Conservation (phyloP, 2,329 filamentous ascomycete species). For the Colletotrichum spinosum region DNA sequence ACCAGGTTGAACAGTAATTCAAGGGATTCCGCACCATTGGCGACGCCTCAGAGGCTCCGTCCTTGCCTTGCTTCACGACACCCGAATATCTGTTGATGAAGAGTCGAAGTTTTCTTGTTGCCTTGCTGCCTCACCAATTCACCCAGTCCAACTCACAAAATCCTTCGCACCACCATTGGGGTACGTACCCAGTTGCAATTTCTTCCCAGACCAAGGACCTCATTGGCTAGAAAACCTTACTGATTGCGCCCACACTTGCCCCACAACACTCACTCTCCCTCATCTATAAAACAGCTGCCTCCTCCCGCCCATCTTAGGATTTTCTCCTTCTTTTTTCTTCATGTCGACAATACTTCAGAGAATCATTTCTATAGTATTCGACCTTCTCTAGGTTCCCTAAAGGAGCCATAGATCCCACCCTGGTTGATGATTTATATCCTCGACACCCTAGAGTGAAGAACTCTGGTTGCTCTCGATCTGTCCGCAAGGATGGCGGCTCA, state of each 20-base stretch:
- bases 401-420: conserved; percentile 94
- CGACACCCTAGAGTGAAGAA: conserved; percentile 88
- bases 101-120: no score
- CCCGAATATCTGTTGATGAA: no score
- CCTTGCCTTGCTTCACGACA: no score
- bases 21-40: no score
- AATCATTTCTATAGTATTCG: conserved; percentile 99
- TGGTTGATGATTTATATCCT: conserved; percentile 95
- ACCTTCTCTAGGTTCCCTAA: conserved; percentile 92
- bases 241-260: conserved; percentile 17
- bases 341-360: conserved; percentile 55
- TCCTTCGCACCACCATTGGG: not conserved
- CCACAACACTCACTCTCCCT: not conserved
- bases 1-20: no score
- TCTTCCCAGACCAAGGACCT: not conserved
- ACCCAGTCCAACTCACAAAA: no score
- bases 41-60: no score
- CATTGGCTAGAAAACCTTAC: conserved; percentile 23
- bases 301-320: conserved; percentile 17
- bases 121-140: no score
- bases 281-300: conserved; percentile 15
- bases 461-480: conserved; percentile 69
- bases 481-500: conserved; percentile 71
- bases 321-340: conserved; percentile 34
- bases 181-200: conserved; percentile 12